Evolutionary conservation across 2,329 filamentous ascomycete species (phyloP).

Genomic region (Trichothecium roseum): DNA sequence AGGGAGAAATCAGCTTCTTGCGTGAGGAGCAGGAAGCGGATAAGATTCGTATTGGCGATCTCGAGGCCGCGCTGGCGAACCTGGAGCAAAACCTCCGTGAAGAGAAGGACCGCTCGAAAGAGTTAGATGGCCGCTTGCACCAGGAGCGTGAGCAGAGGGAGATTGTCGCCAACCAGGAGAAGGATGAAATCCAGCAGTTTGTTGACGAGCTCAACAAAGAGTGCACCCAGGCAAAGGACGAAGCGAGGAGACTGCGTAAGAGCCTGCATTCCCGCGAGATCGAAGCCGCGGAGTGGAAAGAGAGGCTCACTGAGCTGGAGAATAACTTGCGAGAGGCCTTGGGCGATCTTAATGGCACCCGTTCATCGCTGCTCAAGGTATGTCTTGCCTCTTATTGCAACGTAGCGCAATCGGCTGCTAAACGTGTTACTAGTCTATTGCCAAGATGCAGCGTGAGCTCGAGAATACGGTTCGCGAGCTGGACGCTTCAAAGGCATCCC

Average conservation of each 20-base stretch:
- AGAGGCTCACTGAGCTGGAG: constrained; percentile 81
- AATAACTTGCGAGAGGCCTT: constrained; percentile 78
- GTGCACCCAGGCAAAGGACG: constrained; percentile 72
- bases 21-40: constrained; percentile 94
- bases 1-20: constrained; percentile 88
- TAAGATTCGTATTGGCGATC: constrained; percentile 94
- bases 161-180: constrained; percentile 76
- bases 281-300: constrained; percentile 85
- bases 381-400: constrained; percentile 14
- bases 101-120: constrained; percentile 65
- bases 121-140: constrained; percentile 64
- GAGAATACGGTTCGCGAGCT: constrained; percentile 77
- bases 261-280: constrained; percentile 74
- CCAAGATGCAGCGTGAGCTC: constrained; percentile 78
- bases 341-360: constrained; percentile 77
- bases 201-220: constrained; percentile 89
- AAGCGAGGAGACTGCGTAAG: constrained; percentile 72
- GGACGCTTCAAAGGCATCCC: constrained; percentile 62
- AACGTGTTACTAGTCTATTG: constrained; percentile 52
- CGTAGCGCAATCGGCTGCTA: background rate
- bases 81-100: constrained; percentile 73
- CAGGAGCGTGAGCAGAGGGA: constrained; percentile 81
- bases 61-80: constrained; percentile 73
- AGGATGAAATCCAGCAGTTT: constrained; percentile 88
- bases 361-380: constrained; percentile 75